These are phyloP conservation scores for Paramecium tetraurelia DNA, from an alignment of 73 alveolate species.

Conservation along the genomic window DNA sequence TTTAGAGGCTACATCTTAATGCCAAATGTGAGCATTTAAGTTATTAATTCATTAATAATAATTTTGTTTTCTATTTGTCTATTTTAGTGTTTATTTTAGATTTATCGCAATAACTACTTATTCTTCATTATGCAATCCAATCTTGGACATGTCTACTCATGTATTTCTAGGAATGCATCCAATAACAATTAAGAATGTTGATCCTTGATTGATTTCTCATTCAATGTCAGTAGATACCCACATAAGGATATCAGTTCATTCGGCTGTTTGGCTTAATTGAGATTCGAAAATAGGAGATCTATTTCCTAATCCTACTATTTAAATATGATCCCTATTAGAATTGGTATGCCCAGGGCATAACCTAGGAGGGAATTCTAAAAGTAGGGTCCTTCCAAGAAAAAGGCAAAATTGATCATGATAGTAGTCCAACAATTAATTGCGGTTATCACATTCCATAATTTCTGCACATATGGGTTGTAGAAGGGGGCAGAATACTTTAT, in stretches of 20 bases:
- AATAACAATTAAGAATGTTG: neutral
- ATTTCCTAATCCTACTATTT: neutral
- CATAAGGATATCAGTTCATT: neutral
- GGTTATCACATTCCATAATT: slow-evolving; percentile 47
- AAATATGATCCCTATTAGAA: neutral
- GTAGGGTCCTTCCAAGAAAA: slow-evolving; percentile 4
- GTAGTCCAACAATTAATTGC: slow-evolving; percentile 51
- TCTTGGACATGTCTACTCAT: slow-evolving; percentile 32
- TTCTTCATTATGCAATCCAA: slow-evolving; percentile 17
- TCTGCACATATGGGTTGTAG: neutral
- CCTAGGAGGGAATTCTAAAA: slow-evolving; percentile 38
- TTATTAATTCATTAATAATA: neutral
- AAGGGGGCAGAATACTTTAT: slow-evolving; percentile 32
- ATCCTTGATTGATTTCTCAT: slow-evolving; percentile 16
- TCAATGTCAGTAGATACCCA: neutral
- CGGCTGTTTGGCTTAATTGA: neutral
- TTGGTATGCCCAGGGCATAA: slow-evolving; percentile 42
- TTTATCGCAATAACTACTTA: neutral
- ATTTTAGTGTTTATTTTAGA: neutral
- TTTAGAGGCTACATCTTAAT: neutral
- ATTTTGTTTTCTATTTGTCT: neutral
- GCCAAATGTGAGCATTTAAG: neutral
- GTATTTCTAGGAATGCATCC: slow-evolving; percentile 13
- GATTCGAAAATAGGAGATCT: slow-evolving; percentile 29
- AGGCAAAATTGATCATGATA: neutral